Evolutionary conservation across 768 basidiomycete species (phyloP), one percentile per base, ranked within the genome.

Genomic region (Phylloporus scabripes): DNA sequence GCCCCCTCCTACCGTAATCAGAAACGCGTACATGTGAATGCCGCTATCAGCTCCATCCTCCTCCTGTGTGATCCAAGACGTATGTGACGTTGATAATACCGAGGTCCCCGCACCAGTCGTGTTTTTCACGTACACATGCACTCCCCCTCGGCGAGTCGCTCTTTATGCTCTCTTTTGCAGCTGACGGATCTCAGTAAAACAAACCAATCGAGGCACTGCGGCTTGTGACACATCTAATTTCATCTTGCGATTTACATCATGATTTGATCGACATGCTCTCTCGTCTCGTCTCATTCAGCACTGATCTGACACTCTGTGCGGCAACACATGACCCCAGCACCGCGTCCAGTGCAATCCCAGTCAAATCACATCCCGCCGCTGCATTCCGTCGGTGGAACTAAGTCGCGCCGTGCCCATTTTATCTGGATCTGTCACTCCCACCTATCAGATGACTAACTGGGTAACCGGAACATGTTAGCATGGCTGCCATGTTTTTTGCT

Each of bases 21-120:
- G 57, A 50, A 67, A 69, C 52, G 50, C 55, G 23, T 56, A 52
- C 67, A 63, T 69, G 65, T 67, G 63, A 61, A 69, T 61, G 65
- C 64, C 64, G 67, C 55, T 44, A 54, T 59, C 56, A 51, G 46
- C 58, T 56, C 52, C 56, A 49, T 57, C 48, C 55, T 50, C 44
- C 54, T 46, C 60, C 54, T 53, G 56, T 59, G 64, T 64, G 59
- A 68, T 56, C 51, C 51, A 53, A 49, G 48, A 57, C 32, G 47
- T 63, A 67, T 67, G 59, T 63, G 58, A 63, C 55, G 41, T 63
- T 64, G 63, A 61, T 59, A 67, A 58, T 67, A 67, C 47, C 58
- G 52, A 68, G 67, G 67, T 66, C 67, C 67, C 65, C 67, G 65
- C 54, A 65, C 50, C 55, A 48, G 28, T 64, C 56, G 55, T 67